A percentile compares a stretch with the other conserved stretches of the same genome.
These are phyloP conservation scores for Nadsonia starkeyi-henricii DNA, from an alignment of 1,139 yeast species.

Conservation along the genomic window DNA sequence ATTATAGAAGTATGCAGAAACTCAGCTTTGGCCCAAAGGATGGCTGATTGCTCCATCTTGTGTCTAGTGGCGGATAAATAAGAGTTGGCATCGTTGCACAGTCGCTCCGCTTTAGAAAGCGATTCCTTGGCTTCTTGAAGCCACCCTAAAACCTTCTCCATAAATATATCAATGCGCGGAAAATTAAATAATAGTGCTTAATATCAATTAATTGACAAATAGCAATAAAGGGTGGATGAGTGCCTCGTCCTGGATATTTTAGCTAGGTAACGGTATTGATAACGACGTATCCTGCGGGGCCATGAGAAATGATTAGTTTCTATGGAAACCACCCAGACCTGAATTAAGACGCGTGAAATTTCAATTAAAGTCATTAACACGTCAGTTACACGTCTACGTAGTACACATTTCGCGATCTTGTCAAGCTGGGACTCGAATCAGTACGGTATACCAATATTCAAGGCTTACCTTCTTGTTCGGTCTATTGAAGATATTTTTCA, in stretches of 20 bases:
- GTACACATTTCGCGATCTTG: no score
- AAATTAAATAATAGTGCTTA: no score
- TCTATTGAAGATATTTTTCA: no score
- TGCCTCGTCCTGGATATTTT: no score
- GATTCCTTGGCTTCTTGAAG: slow-evolving; percentile 23
- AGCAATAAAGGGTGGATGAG: no score
- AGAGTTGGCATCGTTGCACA: slow-evolving; percentile 24
- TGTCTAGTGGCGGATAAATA: slow-evolving; percentile 16
- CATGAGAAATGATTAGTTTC: neutral
- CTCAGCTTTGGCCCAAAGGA: slow-evolving; percentile 23
- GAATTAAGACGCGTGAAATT: slow-evolving; percentile 2
- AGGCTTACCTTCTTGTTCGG: no score
- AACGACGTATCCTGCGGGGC: neutral
- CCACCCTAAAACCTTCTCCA: slow-evolving; percentile 11
- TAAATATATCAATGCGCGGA: slow-evolving; percentile 5
- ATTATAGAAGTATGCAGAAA: slow-evolving; percentile 20
- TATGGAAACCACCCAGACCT: neutral
- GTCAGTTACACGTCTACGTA: no score
- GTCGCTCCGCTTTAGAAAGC: slow-evolving; percentile 24
- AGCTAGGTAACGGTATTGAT: no score
- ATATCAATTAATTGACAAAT: no score
- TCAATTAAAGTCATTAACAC: neutral
- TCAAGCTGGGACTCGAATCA: no score
- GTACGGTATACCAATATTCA: no score
- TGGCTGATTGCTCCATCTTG: slow-evolving; percentile 21